These are phyloP conservation scores for Aspergillus aculeatinus DNA, from an alignment of 2,329 filamentous ascomycete species.

Conservation along the genomic window DNA sequence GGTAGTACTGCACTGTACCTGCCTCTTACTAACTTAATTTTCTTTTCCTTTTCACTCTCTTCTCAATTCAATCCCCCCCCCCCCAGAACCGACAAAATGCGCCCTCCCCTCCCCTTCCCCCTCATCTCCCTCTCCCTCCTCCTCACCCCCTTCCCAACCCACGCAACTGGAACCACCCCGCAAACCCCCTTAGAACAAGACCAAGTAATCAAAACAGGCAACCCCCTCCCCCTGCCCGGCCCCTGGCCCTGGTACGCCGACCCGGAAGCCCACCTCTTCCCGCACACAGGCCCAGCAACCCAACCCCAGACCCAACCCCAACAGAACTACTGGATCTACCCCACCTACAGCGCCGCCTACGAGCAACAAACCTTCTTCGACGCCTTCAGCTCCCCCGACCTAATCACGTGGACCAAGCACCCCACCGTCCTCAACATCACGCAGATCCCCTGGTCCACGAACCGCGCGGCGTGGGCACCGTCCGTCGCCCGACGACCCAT, in stretches of 20 bases:
- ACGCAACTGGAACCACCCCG: neutral
- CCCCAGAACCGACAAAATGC: neutral
- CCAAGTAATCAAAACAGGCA: slow-evolving; percentile 26
- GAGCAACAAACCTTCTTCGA: slow-evolving; percentile 52
- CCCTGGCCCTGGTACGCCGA: slow-evolving; percentile 48
- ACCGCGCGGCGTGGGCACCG: slow-evolving; percentile 50
- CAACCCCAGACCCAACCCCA: slow-evolving; percentile 19
- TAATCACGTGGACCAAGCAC: slow-evolving; percentile 52
- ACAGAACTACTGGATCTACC: slow-evolving; percentile 49
- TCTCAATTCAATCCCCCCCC: neutral
- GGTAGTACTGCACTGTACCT: neutral
- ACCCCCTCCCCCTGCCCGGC: slow-evolving; percentile 48
- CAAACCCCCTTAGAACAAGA: slow-evolving; percentile 2
- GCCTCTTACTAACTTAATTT: neutral
- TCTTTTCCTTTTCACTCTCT: neutral
- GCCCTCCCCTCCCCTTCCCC: neutral
- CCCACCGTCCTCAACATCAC: slow-evolving; percentile 44
- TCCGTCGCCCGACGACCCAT: slow-evolving; percentile 36
- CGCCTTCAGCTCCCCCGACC: slow-evolving; percentile 52
- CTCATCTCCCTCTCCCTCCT: neutral
- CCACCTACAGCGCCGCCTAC: slow-evolving; percentile 48
- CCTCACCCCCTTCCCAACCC: neutral
- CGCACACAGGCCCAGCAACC: neutral
- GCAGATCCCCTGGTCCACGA: slow-evolving; percentile 46
- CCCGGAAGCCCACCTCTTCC: slow-evolving; percentile 50